A percentile compares a stretch with the other conserved stretches of the same genome.
Evolutionary conservation across 2,329 filamentous ascomycete species (phyloP).

Genomic region (Neonectria sp.): DNA sequence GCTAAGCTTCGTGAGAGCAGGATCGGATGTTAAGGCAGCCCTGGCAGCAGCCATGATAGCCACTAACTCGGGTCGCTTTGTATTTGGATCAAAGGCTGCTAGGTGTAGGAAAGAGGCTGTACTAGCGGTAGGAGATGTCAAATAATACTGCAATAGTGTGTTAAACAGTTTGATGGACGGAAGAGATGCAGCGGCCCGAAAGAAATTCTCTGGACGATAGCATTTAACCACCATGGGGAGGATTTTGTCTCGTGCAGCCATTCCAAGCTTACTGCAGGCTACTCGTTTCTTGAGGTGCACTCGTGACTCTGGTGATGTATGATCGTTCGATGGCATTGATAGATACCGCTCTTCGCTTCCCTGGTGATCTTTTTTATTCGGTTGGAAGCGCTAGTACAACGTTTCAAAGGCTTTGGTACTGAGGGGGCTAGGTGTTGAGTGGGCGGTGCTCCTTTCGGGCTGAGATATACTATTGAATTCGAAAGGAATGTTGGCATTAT

Average conservation of each 20-base stretch:
- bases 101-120: constrained; percentile 55
- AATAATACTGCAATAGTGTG: constrained; percentile 56
- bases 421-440: constrained; percentile 22
- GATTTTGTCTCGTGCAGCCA: constrained; percentile 48
- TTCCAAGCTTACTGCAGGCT: constrained; percentile 38
- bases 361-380: constrained; percentile 49
- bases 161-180: constrained; percentile 57
- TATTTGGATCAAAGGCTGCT: constrained; percentile 55
- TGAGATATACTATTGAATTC: constrained; percentile 38
- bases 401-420: constrained; percentile 45
- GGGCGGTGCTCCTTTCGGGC: constrained; percentile 25
- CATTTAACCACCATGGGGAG: constrained; percentile 49
- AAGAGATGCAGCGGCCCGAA: constrained; percentile 54
- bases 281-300: constrained; percentile 38
- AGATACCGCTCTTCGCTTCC: constrained; percentile 52
- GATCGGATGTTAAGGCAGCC: constrained; percentile 55
- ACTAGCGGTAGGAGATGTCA: constrained; percentile 46
- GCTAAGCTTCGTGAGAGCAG: constrained; percentile 56
- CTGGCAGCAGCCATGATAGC: constrained; percentile 55
- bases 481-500: constrained; percentile 51
- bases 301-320: constrained; percentile 44
- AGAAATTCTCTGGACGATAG: constrained; percentile 44
- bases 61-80: constrained; percentile 54
- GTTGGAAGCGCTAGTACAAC: constrained; percentile 50
- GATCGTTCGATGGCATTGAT: constrained; percentile 44